These are phyloP conservation scores for Pedinophyceae sp. DNA, from an alignment of 139 green algal species.

Conservation along the genomic window DNA sequence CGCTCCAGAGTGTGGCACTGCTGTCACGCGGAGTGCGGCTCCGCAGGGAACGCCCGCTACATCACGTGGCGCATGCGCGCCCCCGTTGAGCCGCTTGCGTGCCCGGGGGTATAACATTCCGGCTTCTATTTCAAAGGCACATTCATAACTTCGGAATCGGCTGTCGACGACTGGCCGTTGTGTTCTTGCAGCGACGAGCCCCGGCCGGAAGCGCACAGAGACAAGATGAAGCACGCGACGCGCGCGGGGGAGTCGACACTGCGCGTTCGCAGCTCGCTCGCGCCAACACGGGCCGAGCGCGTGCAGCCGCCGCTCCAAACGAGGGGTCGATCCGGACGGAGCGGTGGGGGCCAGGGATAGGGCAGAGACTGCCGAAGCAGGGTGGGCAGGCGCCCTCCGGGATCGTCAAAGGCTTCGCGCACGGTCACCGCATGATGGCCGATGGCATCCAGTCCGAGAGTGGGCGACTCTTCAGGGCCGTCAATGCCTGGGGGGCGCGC, in stretches of 20 bases:
- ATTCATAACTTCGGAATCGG: slow-evolving; percentile 57
- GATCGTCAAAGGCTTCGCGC: slow-evolving; percentile 94
- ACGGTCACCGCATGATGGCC: slow-evolving; percentile 53
- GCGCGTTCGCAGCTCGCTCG: not conserved
- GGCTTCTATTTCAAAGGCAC: no score
- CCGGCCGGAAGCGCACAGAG: not conserved
- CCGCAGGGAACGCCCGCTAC: slow-evolving; percentile 42
- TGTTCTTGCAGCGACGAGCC: not conserved
- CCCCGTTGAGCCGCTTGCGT: no score
- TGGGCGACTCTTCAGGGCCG: no score
- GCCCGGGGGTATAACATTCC: no score
- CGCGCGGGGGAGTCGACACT: not conserved
- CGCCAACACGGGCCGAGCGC: no score
- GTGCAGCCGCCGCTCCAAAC: not conserved
- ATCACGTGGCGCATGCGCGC: no score
- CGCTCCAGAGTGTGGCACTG: no score
- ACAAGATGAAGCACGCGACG: not conserved
- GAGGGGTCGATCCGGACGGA: not conserved
- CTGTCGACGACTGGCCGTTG: slow-evolving; percentile 29
- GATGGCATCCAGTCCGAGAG: no score
- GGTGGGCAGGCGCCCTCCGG: slow-evolving; percentile 95
- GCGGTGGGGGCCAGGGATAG: slow-evolving; percentile 46
- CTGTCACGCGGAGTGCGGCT: no score
- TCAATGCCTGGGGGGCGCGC: no score
- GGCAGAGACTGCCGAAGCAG: slow-evolving; percentile 93